A percentile compares a stretch with the other conserved stretches of the same genome.
phyloP scores from a whole-genome alignment of 208 protist genomes.

The Balamuthia mandrillaris region DNA sequence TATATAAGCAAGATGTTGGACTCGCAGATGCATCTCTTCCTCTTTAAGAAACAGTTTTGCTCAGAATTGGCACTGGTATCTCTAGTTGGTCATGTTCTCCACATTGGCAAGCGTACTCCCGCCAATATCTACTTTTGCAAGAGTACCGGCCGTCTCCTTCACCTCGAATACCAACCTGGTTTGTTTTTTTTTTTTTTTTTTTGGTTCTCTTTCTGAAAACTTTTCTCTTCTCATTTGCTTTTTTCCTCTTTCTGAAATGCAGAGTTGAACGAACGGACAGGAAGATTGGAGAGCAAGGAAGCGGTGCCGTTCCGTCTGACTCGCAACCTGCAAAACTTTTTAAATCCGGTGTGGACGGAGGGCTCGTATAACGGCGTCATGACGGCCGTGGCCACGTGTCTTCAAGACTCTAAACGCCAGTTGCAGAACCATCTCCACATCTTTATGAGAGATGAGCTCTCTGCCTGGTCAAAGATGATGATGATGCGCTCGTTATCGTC shows the following conservation, averaged over 20 bases:
- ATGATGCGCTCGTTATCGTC: too few species aligned
- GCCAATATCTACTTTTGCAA: not conserved
- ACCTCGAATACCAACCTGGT: not conserved
- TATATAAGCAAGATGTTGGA: not conserved
- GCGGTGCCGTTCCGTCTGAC: not conserved
- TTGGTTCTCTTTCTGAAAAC: not conserved
- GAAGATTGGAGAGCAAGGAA: not conserved
- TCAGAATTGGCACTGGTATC: not conserved
- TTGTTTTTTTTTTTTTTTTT: not conserved
- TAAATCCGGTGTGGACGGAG: not conserved
- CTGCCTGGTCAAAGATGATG: too few species aligned
- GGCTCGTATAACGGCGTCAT: not conserved
- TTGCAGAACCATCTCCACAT: too few species aligned
- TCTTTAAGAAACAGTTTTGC: not conserved
- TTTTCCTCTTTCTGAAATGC: too few species aligned
- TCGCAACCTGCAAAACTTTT: not conserved
- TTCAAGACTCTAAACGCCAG: too few species aligned
- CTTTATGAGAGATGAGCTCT: too few species aligned
- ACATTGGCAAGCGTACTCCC: not conserved
- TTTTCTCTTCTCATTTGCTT: too few species aligned
- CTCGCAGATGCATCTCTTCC: not conserved
- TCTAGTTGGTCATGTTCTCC: not conserved
- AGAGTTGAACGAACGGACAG: not conserved
- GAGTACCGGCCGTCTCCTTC: not conserved
- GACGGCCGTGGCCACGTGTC: too few species aligned